Evolutionary conservation across 805 yeast species (phyloP).

Genomic region (Cyberlindnera subsufficiens): DNA sequence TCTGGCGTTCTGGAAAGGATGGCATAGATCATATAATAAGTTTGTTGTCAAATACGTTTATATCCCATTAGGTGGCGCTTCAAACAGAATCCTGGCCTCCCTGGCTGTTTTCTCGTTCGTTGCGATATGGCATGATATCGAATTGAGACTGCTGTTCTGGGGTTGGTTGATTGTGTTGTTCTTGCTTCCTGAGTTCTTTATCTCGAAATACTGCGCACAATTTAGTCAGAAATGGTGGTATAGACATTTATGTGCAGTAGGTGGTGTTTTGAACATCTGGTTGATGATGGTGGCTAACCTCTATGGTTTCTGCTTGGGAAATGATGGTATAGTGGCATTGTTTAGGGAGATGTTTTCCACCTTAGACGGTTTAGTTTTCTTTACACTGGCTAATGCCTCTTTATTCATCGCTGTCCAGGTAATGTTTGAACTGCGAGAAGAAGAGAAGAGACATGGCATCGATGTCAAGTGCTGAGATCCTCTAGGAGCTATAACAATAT

Average conservation of each 20-base stretch:
- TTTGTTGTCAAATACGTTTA: conserved; percentile 89
- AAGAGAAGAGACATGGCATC: conserved; percentile 79
- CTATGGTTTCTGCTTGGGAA: conserved; percentile 90
- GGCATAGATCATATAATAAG: conserved; percentile 93
- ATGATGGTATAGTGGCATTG: conserved; percentile 71
- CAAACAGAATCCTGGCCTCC: conserved; percentile 65
- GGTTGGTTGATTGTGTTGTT: conserved; percentile 92
- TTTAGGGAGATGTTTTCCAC: conserved; percentile 71
- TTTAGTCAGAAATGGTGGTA: conserved; percentile 53
- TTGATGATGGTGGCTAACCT: conserved; percentile 97
- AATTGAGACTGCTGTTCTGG: conserved; percentile 82
- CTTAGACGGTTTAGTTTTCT: conserved; percentile 55
- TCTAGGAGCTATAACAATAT: too few relatives aligned
- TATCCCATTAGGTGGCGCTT: conserved; percentile 84
- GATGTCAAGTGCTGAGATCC: conserved; percentile 60
- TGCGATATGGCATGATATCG: conserved; percentile 98
- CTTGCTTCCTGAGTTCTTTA: conserved; percentile 76
- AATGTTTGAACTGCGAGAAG: conserved; percentile 89
- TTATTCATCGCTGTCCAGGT: conserved; percentile 84
- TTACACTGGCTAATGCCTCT: conserved; percentile 53
- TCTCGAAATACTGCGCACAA: conserved; percentile 40
- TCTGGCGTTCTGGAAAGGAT: conserved; percentile 95
- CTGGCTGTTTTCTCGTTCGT: conserved; percentile 89
- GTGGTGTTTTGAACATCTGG: conserved; percentile 90
- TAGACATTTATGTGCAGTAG: conserved; percentile 76